Evolutionary conservation across 306 rosid species (phyloP).

Genomic region (Mimosa pudica): DNA sequence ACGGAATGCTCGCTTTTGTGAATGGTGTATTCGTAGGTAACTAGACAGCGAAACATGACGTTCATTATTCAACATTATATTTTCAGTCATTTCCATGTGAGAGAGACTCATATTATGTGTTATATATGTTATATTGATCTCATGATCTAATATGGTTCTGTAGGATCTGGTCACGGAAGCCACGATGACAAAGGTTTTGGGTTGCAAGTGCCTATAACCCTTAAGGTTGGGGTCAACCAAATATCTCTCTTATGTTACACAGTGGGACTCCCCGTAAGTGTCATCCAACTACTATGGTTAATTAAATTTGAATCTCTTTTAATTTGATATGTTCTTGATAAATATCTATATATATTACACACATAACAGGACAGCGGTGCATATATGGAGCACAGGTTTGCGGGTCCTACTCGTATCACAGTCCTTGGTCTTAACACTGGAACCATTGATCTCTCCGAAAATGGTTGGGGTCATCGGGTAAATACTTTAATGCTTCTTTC

Average conservation of each 20-base stretch:
- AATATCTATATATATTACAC: constrained; percentile 8
- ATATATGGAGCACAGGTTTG: constrained; percentile 89
- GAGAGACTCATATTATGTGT: not conserved
- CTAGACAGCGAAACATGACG: constrained; percentile 1
- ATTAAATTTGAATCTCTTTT: not conserved
- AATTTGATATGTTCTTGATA: not conserved
- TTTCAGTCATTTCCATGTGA: not conserved
- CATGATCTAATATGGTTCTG: constrained; percentile 4
- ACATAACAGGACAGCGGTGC: constrained; percentile 90
- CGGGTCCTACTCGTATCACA: constrained; percentile 60
- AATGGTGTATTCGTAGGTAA: constrained; percentile 72
- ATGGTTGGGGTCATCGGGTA: constrained; percentile 80
- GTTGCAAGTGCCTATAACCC: constrained; percentile 34
- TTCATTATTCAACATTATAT: not conserved
- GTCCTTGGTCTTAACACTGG: constrained; percentile 68
- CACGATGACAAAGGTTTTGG: constrained; percentile 64
- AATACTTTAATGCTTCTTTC: not conserved
- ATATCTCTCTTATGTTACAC: constrained; percentile 56
- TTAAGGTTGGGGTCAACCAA: constrained; percentile 55
- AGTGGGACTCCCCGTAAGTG: constrained; percentile 82
- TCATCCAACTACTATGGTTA: not conserved
- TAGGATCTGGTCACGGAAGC: constrained; percentile 69
- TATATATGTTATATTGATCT: not conserved
- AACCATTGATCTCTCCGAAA: constrained; percentile 50
- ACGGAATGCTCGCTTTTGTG: constrained; percentile 60